Base-by-base conservation (phyloP, 1,284 basidiomycete genomes). In the Tylopilus orsonianus region DNA sequence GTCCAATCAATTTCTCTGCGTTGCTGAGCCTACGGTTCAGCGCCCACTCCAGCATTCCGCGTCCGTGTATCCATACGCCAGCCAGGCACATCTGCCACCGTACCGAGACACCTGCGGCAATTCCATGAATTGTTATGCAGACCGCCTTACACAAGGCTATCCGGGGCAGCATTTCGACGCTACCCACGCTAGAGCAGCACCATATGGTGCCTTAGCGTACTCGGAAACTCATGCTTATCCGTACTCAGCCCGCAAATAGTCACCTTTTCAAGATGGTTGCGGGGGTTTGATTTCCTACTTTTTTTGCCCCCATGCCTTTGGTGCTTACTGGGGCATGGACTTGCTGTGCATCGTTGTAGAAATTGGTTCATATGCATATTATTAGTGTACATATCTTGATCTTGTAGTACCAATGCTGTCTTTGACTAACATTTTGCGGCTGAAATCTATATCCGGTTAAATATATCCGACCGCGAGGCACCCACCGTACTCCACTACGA, bases 1-100 rank as follows among this genome's bases (percentile, higher is more conserved):
- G 5, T 53, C 65, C 43, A 64, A 64, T 48, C 65, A 63, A 20
- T 56, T 64, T 4, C 48, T 53, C 23, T 45, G 45, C 32, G 26
- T 44, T 30, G 24, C 46, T 29, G 61, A 62, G 8, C 42, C 48
- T 46, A 2, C 40, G 13, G 32, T 39, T 26, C 39, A 45, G 22
- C 30, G n/a, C 36, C 45, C 52, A 22, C 34, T 20, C 22, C 50
- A 41, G 20, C n/a, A 43, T 36, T 12, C 47, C 23, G 7, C 48
- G 9, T 5, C 37, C 12, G 34, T 46, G 48, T 56, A 35, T 42
- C 12, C 48, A n/a, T 53, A 52, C 24, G 29, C 23, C 7, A 9
- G 3, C 32, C 54, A 45, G 44, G 36, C 9, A 27, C 61, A 51
- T 19, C 35, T 40, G 9, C 46, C 23, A 27, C 54, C 39, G 36